Evolutionary conservation across 192 early-diverging fungal genomes (phyloP), one percentile per base, ranked within the genome.

Genomic region (Coemansia furcata): DNA sequence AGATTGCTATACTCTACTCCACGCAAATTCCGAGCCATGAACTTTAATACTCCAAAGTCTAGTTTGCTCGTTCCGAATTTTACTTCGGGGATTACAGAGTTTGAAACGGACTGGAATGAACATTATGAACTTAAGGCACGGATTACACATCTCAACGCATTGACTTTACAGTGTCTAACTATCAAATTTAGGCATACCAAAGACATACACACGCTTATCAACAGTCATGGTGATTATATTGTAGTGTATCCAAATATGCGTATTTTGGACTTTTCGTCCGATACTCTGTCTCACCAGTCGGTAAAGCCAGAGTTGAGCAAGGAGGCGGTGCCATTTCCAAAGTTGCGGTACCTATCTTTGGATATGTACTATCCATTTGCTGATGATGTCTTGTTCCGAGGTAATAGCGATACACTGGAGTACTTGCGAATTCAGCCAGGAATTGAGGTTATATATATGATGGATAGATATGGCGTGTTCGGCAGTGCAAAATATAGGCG

Each of bases 381-480:
- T 1, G 73, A 75, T 26, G 64, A 75, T 39, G 61, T 64, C 2
- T 35, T 75, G 29, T 75, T 69, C 39, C 47, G 73, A 30, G 73
- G 73, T 7, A 75, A 64, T 26, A 57, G 42, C 30, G 11, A 55
- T 8, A 3, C 60, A 4, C 40, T 75, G 12, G 60, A 58, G 19
- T 66, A 39, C 37, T 17, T 75, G 15, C 32, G 44, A 17, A 62
- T 75, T 26, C 40, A 62, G 21, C 35, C 47, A 1, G 63, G 69
- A 9, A 40, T 40, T 1, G 43, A 75, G 6, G 12, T 32, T 3
- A 69, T 69, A 1, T 63, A 35, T 4, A 75, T 69, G 38, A 23
- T 67, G 6, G 38, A 52, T 15, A 36, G 40, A 7, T 33, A 66
- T 21, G 43, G 60, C 32, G 26, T 69, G 19, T 75, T 75, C 63